phyloP scores from a whole-genome alignment of 2,329 filamentous ascomycete species.

The Chaetomiaceae sp. region DNA sequence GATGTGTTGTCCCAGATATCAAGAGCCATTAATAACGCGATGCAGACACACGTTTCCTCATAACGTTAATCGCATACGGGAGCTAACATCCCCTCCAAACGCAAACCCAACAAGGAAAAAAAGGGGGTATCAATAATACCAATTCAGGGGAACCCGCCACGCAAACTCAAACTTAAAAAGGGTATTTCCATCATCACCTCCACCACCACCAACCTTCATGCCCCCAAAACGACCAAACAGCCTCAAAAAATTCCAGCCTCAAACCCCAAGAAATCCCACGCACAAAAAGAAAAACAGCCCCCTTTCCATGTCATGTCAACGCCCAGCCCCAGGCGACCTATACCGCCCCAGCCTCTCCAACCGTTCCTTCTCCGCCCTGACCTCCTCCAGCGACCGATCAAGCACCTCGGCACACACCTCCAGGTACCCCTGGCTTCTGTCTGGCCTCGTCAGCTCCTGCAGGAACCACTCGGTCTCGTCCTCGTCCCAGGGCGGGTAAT shows the following conservation, averaged over 20 bases:
- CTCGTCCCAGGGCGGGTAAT: slow-evolving; percentile 1
- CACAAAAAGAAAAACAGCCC: background rate
- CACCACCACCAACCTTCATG: no score
- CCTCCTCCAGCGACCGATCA: background rate
- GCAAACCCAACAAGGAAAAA: background rate
- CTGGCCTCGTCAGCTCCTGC: background rate
- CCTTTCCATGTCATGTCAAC: no score
- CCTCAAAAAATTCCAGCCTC: background rate
- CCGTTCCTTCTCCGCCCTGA: slow-evolving; percentile 4
- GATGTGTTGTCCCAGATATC: no score
- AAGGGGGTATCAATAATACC: slow-evolving; percentile 5
- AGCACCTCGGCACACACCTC: slow-evolving; percentile 9
- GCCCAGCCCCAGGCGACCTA: background rate
- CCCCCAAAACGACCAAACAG: no score
- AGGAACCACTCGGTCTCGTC: slow-evolving; percentile 7
- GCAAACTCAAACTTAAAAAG: no score
- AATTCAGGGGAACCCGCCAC: no score
- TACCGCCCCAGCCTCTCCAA: slow-evolving; percentile 1
- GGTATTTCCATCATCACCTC: no score
- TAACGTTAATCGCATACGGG: no score
- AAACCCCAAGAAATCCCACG: background rate
- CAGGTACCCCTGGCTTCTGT: background rate
- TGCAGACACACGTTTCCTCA: no score
- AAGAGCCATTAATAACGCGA: no score
- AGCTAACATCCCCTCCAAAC: background rate